phyloP scores from a whole-genome alignment of 192 early-diverging fungal genomes.

The Dissophora globulifera region DNA sequence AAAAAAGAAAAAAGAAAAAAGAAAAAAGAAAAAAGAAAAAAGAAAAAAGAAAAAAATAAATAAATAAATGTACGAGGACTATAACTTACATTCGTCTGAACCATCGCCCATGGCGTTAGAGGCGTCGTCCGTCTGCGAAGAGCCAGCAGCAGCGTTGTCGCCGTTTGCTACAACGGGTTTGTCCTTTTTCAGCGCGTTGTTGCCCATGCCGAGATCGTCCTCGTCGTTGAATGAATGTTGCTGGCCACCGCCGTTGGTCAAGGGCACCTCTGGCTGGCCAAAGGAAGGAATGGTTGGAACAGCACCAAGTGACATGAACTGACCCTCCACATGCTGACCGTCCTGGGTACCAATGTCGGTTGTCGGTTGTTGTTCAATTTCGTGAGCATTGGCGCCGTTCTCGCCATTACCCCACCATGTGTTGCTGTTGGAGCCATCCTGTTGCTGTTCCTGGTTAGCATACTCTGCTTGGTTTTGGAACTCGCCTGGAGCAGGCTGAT shows the following conservation, averaged over 20 bases:
- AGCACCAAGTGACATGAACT: constrained; percentile 50
- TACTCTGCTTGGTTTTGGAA: constrained; percentile 59
- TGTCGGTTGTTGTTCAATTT: constrained; percentile 5
- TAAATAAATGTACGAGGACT: too few species aligned
- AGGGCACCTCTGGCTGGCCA: constrained; percentile 22
- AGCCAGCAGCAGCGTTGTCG: constrained; percentile 19
- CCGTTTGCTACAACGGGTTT: constrained; percentile 34
- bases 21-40: too few species aligned
- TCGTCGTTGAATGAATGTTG: constrained; percentile 56
- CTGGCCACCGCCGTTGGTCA: constrained; percentile 28
- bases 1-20: too few species aligned
- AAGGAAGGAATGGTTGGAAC: constrained; percentile 44
- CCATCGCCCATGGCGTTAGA: constrained; percentile 24
- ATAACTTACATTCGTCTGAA: constrained; percentile 34
- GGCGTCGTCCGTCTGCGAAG: not conserved
- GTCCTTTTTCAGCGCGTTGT: constrained; percentile 57
- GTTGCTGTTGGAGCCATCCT: constrained; percentile 42
- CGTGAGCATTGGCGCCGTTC: constrained; percentile 16
- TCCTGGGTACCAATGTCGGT: constrained; percentile 12
- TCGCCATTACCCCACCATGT: constrained; percentile 56
- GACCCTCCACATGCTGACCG: constrained; percentile 33
- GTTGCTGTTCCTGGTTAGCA: constrained; percentile 56
- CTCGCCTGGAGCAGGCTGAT: constrained; percentile 32
- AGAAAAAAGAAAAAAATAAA: too few species aligned
- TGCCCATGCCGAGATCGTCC: constrained; percentile 73